Evolutionary conservation across 2,329 filamentous ascomycete genomes (phyloP), one percentile per base, ranked within the genome.

Genomic region (Coniochaeta prunicola): DNA sequence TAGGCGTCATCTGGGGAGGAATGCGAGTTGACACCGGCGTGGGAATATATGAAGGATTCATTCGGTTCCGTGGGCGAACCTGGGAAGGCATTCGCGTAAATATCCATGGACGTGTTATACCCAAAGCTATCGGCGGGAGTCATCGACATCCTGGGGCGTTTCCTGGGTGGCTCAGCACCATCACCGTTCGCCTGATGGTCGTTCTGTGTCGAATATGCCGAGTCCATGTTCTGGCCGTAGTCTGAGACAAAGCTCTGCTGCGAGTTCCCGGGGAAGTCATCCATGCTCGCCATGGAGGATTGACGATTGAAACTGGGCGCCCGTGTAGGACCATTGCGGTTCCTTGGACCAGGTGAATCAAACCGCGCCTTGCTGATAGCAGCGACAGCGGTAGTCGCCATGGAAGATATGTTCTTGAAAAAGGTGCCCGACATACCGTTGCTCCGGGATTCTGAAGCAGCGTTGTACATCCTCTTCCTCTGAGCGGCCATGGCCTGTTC

Each of bases 401-500:
- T 96, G 63, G 86, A 89, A 4, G 93, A 97, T 63, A 99, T 97
- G 69, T 96, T 97, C 70, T 92, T 92, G 78, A 99, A 97, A 71
- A 97, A 97, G 1, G 94, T 97, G 19, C 92, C 92, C 53, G 89
- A 86, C 19, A 86, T 66, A 68, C 83, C 85, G 66, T 84, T 85
- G 13, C 80, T 76, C 56, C 91, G 83, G 55, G 81, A 85, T 59
- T 96, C 91, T 57, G 84, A 79, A 53, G 81, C 84, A 54, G 84
- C 81, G 64, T 89, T 96, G 75, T 97, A 97, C 74, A 97, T 85
- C 64, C 93, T 85, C 73, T 99, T 97, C 65, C 94, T 80, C 74
- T 92, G 89, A 5, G 93, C 93, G 12, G 94, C 94, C 92, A 97
- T 96, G 61, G 94, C 94, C 74, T 97, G 94, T 74, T 97, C 94